Evolutionary conservation across 345 rosid species (phyloP), one percentile per base, ranked within the genome.

Genomic region (Rubroshorea leprosula): DNA sequence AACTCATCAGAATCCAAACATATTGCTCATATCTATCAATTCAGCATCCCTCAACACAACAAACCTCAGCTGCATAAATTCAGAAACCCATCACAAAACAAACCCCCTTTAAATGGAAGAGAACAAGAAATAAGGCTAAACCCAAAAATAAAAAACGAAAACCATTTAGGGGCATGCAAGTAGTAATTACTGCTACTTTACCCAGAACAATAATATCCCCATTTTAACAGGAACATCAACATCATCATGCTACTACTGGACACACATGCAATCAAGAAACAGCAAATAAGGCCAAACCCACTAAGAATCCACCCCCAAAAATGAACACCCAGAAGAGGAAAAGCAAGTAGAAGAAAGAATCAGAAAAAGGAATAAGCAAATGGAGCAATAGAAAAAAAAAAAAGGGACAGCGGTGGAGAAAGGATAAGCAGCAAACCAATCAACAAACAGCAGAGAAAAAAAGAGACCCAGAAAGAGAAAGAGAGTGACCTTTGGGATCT

Each of bases 401-500:
- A 22, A 27, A 51, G 53, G 24, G 19, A 26, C 16, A 12, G 22
- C 16, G 53, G 22, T 31, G 44, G 21, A 62, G 26, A 62, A 13
- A 21, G 10, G 64, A 54, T 51, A 9, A 19, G 49, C 16, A 25
- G 41, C 41, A 46, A n/a, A 39, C 18, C 25, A 41, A 51, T 21
- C 44, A 50, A 18, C 23, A 1, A 35, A n/a, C 61, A 43, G 19
- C 23, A 41, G n/a, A 52, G 38, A 56, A 15, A 53, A 15, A 49
- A n/a, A n/a, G n/a, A n/a, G n/a, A n/a, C n/a, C n/a, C n/a, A n/a
- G n/a, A n/a, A n/a, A n/a, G n/a, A n/a, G n/a, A n/a, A n/a, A n/a
- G n/a, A n/a, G 26, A 35, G 50, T 71, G 54, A 72, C 73, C 74
- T 67, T 51, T 51, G 58, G 76, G 63, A 68, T 72, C 65, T 57